These are phyloP conservation scores for Albatrellus sp. DNA, from an alignment of 1,284 basidiomycete genomes.

Conservation along the genomic window DNA sequence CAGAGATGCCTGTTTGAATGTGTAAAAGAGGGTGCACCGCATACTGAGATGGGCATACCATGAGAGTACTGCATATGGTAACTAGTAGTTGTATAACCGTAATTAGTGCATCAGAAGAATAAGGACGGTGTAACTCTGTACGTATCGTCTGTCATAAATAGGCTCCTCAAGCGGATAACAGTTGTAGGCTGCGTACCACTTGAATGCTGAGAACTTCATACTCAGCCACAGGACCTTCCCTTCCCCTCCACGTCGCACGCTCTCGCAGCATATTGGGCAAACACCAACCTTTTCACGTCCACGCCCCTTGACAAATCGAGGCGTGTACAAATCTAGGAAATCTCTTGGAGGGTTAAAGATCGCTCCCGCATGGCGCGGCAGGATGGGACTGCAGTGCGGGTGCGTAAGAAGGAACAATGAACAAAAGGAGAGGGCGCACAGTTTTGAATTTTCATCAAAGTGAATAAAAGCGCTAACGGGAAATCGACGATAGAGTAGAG, in stretches of 20 bases:
- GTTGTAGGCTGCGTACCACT: constrained; percentile 38
- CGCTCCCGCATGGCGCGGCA: constrained; percentile 27
- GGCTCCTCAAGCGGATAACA: not conserved
- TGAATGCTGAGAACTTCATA: constrained; percentile 73
- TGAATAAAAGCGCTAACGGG: constrained; percentile 35
- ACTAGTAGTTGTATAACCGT: constrained; percentile 21
- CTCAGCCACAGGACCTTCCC: constrained; percentile 55
- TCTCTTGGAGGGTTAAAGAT: constrained; percentile 43
- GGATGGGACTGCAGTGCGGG: constrained; percentile 16
- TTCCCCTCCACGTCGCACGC: constrained; percentile 45
- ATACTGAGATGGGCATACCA: constrained; percentile 27
- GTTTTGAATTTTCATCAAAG: constrained; percentile 21
- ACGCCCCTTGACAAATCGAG: constrained; percentile 62
- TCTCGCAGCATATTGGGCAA: constrained; percentile 68
- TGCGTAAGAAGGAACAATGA: not conserved
- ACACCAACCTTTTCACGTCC: constrained; percentile 61
- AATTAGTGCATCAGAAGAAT: not conserved
- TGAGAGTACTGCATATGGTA: constrained; percentile 75
- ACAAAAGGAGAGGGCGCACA: constrained; percentile 5
- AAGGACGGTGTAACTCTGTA: not conserved
- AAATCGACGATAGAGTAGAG: constrained; percentile 54
- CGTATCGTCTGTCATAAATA: not conserved
- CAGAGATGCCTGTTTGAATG: constrained; percentile 41
- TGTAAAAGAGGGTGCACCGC: not conserved
- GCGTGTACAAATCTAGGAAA: constrained; percentile 61